Base-by-base conservation (phyloP, 2,329 filamentous ascomycete species). In the Aphanoascus verrucosus region DNA sequence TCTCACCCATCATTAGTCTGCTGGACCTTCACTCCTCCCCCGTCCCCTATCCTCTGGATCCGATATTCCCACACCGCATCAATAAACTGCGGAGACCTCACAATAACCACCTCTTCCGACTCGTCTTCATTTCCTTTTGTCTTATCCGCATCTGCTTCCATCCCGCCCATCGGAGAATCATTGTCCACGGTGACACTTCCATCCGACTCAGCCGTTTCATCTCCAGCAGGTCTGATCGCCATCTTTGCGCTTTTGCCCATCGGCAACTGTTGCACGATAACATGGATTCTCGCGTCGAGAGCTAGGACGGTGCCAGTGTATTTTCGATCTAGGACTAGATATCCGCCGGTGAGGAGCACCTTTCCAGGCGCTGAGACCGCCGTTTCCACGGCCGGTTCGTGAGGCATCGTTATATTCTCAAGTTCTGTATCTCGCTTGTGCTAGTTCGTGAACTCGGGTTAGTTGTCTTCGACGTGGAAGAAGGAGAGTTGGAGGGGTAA, bases 281-380 rank as follows among this genome's bases (percentile, higher is more conserved):
- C 77, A 64, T 84, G 80, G 34, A 84, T 83, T 54, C 81, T 73
- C 44, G 81, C 81, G 65, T 83, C 75, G 49, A 84, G 75, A 32
- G 79, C 81, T 61, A 83, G 82, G 3, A 84, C 81, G 15, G 82
- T 74, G 35, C 84, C 91, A 2, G 86, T 93, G 70, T 96, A 89
- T 57, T 79, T 76, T 57, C 87, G 82, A 73, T 97, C 91, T 44
- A 98, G 83, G 19, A 96, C 91, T 44, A 97, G 82, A 71, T 97
- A 98, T 57, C 93, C 93, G 58, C 93, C 93, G 3, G 91, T 88
- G 52, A 97, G 80, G 59, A 98, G 80, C 56, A 98, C 93, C 75
- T 98, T 98, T 62, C 93, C 93, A 15, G 93, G 93, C 19, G 93
- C 91, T 58, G 93, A 97, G 60, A 94, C 81, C 64, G 83, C 84